A percentile compares a stretch with the other conserved stretches of the same genome.
These are phyloP conservation scores for Sphaerobolus stellatus DNA, from an alignment of 1,284 basidiomycete genomes.

Conservation along the genomic window DNA sequence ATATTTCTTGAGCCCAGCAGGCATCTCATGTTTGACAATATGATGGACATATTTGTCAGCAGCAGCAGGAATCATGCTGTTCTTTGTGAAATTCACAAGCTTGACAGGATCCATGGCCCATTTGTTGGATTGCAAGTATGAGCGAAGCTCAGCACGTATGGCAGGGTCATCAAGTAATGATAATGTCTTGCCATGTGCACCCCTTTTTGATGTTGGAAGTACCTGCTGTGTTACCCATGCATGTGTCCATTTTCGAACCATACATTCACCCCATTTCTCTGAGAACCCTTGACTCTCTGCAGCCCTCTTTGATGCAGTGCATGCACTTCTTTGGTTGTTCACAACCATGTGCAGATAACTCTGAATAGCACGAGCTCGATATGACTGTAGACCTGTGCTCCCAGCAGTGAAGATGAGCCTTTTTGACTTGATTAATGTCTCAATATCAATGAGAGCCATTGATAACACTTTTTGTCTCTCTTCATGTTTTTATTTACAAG, in stretches of 20 bases:
- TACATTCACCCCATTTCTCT: constrained; percentile 23
- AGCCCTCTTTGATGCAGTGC: constrained; percentile 30
- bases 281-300: constrained; percentile 32
- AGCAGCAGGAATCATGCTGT: constrained; percentile 26
- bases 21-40: constrained; percentile 35
- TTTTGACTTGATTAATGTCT: no score
- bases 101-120: constrained; percentile 37
- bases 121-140: constrained; percentile 29
- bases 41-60: constrained; percentile 30
- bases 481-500: constrained; percentile 18
- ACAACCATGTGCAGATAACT: constrained; percentile 21
- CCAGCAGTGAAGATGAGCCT: no score
- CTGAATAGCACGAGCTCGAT: constrained; percentile 23
- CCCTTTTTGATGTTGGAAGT: constrained; percentile 29
- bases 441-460: constrained; percentile 15
- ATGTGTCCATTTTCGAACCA: constrained; percentile 27
- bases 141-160: constrained; percentile 22
- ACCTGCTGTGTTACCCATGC: constrained; percentile 26
- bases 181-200: constrained; percentile 32
- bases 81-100: constrained; percentile 25
- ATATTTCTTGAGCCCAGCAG: constrained; percentile 34
- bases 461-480: constrained; percentile 20
- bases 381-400: constrained; percentile 28
- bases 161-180: constrained; percentile 30
- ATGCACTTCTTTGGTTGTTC: no score